A percentile compares a stretch with the other conserved stretches of the same genome.
Evolutionary conservation across 768 basidiomycete genomes (phyloP).

Genomic region (Collybiopsis luxurians): DNA sequence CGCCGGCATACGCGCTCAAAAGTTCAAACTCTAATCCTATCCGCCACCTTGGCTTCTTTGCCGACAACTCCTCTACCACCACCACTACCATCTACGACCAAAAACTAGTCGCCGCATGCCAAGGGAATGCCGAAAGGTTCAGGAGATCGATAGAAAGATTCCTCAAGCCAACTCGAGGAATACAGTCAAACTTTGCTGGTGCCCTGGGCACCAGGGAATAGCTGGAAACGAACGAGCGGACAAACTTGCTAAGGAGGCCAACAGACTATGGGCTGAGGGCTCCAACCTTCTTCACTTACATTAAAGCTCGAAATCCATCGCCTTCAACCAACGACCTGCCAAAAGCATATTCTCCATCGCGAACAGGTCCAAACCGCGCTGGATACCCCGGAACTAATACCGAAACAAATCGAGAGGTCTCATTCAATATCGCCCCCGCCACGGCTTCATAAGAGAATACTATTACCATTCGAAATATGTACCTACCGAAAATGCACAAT

Average conservation of each 20-base stretch:
- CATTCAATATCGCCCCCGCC: too few relatives aligned
- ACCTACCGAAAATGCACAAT: too few relatives aligned
- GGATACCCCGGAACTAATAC: too few relatives aligned
- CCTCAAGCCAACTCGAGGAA: background rate
- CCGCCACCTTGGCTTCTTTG: slow-evolving; percentile 19
- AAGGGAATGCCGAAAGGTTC: slow-evolving; percentile 4
- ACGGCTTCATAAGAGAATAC: too few relatives aligned
- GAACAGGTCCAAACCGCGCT: too few relatives aligned
- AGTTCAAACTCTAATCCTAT: slow-evolving; percentile 10
- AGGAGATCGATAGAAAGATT: background rate
- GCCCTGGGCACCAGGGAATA: slow-evolving; percentile 9
- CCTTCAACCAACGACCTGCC: too few relatives aligned
- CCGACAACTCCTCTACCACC: slow-evolving; percentile 21
- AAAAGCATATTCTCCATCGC: too few relatives aligned
- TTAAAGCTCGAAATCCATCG: background rate
- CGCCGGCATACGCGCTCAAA: slow-evolving; percentile 9
- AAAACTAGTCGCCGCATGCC: slow-evolving; percentile 13
- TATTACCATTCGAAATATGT: too few relatives aligned
- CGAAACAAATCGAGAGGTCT: too few relatives aligned
- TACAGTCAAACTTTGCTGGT: slow-evolving; percentile 8
- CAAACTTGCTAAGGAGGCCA: slow-evolving; percentile 3
- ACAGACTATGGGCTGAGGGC: background rate
- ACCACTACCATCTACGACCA: slow-evolving; percentile 18
- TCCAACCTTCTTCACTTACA: background rate
- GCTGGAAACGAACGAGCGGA: slow-evolving; percentile 9